phyloP scores from a whole-genome alignment of 352 stramenopile species.

The Globisporangium yorkense region DNA sequence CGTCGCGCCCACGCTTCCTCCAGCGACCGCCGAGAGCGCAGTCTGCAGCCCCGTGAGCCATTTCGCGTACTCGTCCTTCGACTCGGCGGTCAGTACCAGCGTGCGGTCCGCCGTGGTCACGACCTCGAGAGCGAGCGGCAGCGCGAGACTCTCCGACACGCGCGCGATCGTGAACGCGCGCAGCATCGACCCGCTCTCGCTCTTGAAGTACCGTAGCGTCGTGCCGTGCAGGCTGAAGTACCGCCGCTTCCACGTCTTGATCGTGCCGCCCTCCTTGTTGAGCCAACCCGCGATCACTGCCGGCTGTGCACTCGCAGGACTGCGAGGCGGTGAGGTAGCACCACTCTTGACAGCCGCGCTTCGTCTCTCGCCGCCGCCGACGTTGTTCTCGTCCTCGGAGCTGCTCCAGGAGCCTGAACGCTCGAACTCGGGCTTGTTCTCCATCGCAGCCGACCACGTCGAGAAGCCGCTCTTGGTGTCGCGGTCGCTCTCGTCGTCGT shows the following conservation, averaged over 20 bases:
- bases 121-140: conserved; percentile 40
- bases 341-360: background rate
- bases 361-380: conserved; percentile 1
- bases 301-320: background rate
- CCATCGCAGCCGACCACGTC: conserved; percentile 61
- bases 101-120: conserved; percentile 34
- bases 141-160: conserved; percentile 25
- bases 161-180: conserved; percentile 33
- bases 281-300: conserved; percentile 54
- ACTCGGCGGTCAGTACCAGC: conserved; percentile 59
- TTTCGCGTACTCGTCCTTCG: conserved; percentile 51
- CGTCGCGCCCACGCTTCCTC: conserved; percentile 10
- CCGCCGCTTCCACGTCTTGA: conserved; percentile 70
- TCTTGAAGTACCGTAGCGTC: conserved; percentile 78
- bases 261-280: conserved; percentile 48
- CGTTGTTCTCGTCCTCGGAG: conserved; percentile 9
- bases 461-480: conserved; percentile 26
- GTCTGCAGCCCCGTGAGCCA: conserved; percentile 28
- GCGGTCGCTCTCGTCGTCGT: conserved; percentile 22
- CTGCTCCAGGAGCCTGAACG: conserved; percentile 33
- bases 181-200: conserved; percentile 44
- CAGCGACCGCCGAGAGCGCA: conserved; percentile 29
- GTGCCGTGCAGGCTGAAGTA: conserved; percentile 71
- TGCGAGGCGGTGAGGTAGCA: background rate
- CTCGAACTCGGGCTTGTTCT: conserved; percentile 23